Conservation (phyloP, 75 land plant genomes). For the Picea glauca region DNA sequence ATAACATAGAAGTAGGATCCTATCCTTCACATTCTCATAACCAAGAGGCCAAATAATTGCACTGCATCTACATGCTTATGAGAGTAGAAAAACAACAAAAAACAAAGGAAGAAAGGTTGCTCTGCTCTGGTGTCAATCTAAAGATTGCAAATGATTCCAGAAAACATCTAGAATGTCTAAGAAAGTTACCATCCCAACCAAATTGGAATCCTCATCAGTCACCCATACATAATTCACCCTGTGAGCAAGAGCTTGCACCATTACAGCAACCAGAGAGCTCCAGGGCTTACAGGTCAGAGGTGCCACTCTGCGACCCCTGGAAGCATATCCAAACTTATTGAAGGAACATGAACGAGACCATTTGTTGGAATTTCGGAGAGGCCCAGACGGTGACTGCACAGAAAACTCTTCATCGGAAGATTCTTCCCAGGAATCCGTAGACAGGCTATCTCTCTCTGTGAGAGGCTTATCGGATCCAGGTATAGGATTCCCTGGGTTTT, state of each 20-base stretch:
- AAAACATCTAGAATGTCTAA: conserved; percentile 51
- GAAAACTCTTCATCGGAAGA: conserved; percentile 17
- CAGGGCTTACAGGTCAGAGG: conserved; percentile 24
- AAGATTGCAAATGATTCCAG: conserved; percentile 24
- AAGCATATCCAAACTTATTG: conserved; percentile 10
- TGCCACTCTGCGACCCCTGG: conserved; percentile 16
- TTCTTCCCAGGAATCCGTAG: conserved; percentile 14
- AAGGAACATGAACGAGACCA: conserved; percentile 18
- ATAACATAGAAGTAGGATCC: background rate
- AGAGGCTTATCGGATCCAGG: background rate
- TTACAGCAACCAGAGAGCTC: conserved; percentile 83
- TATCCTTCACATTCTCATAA: background rate
- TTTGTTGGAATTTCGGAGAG: conserved; percentile 9
- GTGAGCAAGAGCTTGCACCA: conserved; percentile 82
- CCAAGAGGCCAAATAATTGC: background rate
- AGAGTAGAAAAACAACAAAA: background rate
- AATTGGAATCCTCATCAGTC: conserved; percentile 49
- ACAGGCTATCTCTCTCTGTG: conserved; percentile 1
- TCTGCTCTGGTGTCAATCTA: conserved; percentile 10
- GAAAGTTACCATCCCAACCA: conserved; percentile 72
- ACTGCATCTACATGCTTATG: background rate
- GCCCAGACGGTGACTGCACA: conserved; percentile 19
- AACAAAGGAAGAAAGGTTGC: background rate
- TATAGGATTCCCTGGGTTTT: background rate
- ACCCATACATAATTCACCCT: conserved; percentile 81